Percentiles rank a stretch among this genome's conserved stretches.
These are phyloP conservation scores for Chlorella vulgaris DNA, from an alignment of 139 green algal genomes.

Conservation along the genomic window DNA sequence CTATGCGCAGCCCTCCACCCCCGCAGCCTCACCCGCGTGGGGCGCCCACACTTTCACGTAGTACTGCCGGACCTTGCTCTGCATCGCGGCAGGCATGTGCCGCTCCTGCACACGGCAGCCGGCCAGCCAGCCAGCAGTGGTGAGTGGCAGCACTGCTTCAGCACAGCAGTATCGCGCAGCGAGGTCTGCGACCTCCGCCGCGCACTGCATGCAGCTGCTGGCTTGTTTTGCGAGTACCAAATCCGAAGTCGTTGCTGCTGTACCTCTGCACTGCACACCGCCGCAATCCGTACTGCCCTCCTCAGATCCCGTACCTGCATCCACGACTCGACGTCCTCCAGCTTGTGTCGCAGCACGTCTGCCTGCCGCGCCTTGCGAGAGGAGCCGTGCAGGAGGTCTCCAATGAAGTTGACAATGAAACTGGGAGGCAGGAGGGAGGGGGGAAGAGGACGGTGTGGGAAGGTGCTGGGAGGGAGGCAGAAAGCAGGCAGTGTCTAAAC, in stretches of 20 bases:
- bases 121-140: background rate
- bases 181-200: no score
- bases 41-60: constrained; percentile 25
- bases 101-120: background rate
- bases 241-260: no score
- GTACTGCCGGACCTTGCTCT: constrained; percentile 24
- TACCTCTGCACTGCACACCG: no score
- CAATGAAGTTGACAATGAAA: constrained; percentile 9
- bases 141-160: no score
- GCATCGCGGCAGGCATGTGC: background rate
- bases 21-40: background rate
- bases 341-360: constrained; percentile 13
- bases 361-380: background rate
- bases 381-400: constrained; percentile 15
- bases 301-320: constrained; percentile 3
- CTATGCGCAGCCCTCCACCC: background rate
- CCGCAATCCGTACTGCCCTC: background rate
- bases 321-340: constrained; percentile 30
- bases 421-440: background rate
- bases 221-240: no score
- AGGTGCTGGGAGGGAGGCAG: background rate
- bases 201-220: no score
- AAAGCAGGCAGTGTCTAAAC: no score
- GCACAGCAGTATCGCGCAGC: background rate
- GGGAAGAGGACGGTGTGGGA: background rate